phyloP scores from a whole-genome alignment of 257 asterid genomes.

The Paraleonurus japonicus region DNA sequence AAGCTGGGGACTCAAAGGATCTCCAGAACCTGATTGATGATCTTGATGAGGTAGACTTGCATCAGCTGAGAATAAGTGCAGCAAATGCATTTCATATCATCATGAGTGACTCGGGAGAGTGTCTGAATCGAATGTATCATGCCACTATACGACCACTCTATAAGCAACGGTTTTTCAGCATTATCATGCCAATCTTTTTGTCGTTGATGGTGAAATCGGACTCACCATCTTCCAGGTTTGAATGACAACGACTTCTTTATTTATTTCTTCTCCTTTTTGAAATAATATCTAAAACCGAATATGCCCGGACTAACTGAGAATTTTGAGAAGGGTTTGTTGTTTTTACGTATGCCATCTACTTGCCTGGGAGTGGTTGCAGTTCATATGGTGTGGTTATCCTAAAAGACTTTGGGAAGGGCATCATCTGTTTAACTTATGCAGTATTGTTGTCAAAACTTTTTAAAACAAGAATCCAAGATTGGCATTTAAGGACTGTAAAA shows the following conservation, averaged over 20 bases:
- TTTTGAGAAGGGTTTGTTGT: too few species aligned
- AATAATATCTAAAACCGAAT: not conserved
- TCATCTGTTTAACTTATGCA: slow-evolving; percentile 14
- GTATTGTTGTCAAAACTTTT: slow-evolving; percentile 7
- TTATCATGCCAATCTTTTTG: slow-evolving; percentile 61
- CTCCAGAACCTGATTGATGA: slow-evolving; percentile 33
- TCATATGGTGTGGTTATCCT: too few species aligned
- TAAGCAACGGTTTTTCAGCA: slow-evolving; percentile 92
- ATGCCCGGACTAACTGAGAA: too few species aligned
- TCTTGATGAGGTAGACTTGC: slow-evolving; percentile 42
- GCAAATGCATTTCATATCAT: slow-evolving; percentile 88
- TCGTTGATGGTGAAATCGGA: slow-evolving; percentile 53
- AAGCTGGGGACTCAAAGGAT: slow-evolving; percentile 31
- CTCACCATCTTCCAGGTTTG: slow-evolving; percentile 53
- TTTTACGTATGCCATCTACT: too few species aligned
- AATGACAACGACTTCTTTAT: slow-evolving; percentile 6
- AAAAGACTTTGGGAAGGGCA: too few species aligned
- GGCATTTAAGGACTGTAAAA: slow-evolving; percentile 8
- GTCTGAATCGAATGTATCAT: slow-evolving; percentile 74
- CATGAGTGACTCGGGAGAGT: slow-evolving; percentile 77
- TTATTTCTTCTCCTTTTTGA: not conserved
- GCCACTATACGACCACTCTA: slow-evolving; percentile 80
- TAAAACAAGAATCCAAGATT: not conserved
- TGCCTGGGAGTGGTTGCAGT: too few species aligned
- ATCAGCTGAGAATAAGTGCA: slow-evolving; percentile 61